Conservation (phyloP, 345 rosid species). For the Fremontodendron californicum region DNA sequence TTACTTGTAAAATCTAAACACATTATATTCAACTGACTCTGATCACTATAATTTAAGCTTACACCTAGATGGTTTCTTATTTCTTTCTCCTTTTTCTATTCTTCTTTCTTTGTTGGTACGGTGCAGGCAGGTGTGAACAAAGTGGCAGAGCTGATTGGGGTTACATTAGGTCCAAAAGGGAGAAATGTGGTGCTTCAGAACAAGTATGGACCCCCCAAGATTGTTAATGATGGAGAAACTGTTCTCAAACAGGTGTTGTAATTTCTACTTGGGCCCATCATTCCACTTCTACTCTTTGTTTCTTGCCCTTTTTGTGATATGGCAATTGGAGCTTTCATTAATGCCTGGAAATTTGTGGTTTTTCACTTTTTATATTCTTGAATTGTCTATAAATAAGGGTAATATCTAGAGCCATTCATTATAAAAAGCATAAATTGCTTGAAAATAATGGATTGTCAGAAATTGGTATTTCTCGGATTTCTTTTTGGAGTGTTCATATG, state of each 20-base stretch:
- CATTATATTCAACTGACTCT: neutral
- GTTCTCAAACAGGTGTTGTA: conserved; percentile 70
- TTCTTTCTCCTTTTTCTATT: neutral
- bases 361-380: neutral
- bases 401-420: neutral
- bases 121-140: conserved; percentile 72
- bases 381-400: neutral
- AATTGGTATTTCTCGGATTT: neutral
- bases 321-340: neutral
- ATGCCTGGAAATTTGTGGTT: neutral
- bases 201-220: conserved; percentile 91
- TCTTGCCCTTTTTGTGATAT: neutral
- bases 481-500: neutral
- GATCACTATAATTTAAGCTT: neutral
- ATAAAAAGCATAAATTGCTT: neutral
- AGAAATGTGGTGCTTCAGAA: conserved; percentile 88
- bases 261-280: neutral
- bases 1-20: conserved; percentile 13
- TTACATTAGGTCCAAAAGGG: conserved; percentile 93
- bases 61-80: neutral
- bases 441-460: neutral
- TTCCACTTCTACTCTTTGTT: neutral
- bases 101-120: conserved; percentile 13
- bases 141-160: conserved; percentile 87
- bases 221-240: conserved; percentile 94